Evolutionary conservation across 768 basidiomycete species (phyloP), one percentile per base, ranked within the genome.

Genomic region (Tricholoma furcatifolium): DNA sequence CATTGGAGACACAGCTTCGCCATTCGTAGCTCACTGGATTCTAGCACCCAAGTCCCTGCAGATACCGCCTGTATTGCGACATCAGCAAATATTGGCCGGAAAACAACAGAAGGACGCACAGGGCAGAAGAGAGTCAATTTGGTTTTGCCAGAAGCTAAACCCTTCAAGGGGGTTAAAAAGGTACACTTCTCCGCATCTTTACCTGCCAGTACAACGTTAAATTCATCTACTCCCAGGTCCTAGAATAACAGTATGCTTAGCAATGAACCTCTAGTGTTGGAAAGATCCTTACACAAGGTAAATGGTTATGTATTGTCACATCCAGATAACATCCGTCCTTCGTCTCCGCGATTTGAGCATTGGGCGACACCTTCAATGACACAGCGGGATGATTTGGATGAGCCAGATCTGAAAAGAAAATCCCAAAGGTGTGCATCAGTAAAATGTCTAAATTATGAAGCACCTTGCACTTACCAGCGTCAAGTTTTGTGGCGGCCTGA

Each of bases 351-450:
- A 80, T 63, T 38, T 62, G 70, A 0, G 86, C 86, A 45, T 73
- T 63, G 10, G 70, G 64, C 0, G 72, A 60, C 4, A 88, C 68
- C 6, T 70, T 65, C 35, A 93, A 60, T 18, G 80, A 77, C 27
- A 93, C 65, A 3, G 78, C 79, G 8, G 90, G 83, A 68, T 95
- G 89, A 54, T 87, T 85, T 8, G 81, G 72, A 56, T 85, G 80
- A 11, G 78, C 65, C 24, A 88, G 64, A 59, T 94, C 93, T 91
- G 58, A 59, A 36, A 56, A 24, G 47, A 23, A 15, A 39, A 27
- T 41, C 51, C 31, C 39, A 51, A 12, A 31, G 38, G n/a, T 5
- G n/a, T 36, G 21, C 24, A 14, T 18, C 7, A 40, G 46, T 18
- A 15, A 41, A 10, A 12, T 11, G 35, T 3, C 24, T 15, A 54